phyloP scores from a whole-genome alignment of 306 rosid genomes.

The Trifolium fragiferum region DNA sequence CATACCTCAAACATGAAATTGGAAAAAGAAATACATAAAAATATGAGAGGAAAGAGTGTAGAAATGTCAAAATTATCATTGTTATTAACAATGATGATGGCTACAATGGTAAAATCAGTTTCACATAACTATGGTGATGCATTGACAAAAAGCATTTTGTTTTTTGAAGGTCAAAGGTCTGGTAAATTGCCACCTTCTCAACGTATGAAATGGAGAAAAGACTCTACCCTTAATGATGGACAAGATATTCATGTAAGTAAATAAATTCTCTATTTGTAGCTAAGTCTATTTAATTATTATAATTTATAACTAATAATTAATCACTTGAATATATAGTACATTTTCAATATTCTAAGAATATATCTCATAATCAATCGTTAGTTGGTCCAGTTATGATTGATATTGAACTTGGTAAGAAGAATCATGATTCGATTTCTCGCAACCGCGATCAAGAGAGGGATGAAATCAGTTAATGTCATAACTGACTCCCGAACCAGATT shows the following conservation, averaged over 20 bases:
- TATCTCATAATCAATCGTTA: no score
- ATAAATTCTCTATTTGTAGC: neutral
- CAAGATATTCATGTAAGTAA: constrained; percentile 38
- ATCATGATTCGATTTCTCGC: no score
- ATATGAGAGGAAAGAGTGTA: neutral
- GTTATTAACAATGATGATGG: neutral
- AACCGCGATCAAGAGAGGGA: no score
- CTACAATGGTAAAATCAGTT: constrained; percentile 12
- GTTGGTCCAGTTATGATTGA: no score
- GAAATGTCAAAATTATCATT: constrained; percentile 1
- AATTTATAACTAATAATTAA: no score
- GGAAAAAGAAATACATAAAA: neutral
- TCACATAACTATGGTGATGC: constrained; percentile 51
- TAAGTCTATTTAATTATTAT: no score
- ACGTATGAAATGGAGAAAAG: constrained; percentile 58
- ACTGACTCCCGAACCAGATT: no score
- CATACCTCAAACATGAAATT: neutral
- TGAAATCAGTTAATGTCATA: no score
- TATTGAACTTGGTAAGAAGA: no score
- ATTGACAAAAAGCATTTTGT: constrained; percentile 54
- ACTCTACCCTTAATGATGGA: constrained; percentile 59
- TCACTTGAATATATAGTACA: no score
- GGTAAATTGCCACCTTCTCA: constrained; percentile 58
- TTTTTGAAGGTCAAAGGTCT: constrained; percentile 62
- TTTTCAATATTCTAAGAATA: no score